Base-by-base conservation (phyloP, 2,329 filamentous ascomycete genomes). In the Colletotrichum simmondsii region DNA sequence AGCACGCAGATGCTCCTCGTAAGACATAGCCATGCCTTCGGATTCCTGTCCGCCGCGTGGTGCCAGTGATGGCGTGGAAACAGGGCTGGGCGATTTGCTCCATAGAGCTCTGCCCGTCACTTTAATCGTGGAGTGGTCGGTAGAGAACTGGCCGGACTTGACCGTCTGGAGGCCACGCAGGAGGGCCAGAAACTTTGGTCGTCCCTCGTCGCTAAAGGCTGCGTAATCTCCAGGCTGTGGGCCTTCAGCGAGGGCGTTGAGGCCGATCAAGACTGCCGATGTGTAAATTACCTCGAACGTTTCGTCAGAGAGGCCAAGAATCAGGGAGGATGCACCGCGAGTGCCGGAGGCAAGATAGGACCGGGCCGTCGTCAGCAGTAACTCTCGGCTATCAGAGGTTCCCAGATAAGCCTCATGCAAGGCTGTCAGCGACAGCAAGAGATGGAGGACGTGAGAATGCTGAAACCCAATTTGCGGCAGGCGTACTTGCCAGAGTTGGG, bases 121-220 rank as follows among this genome's bases (percentile, higher is more conserved):
- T 32, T 32, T 32, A 8, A 8, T 32, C 30, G 30, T 32, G 30
- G 30, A 5, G 30, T 32, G 30, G 30, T 32, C 30, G 30, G 30
- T 32, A 8, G 6, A 32, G 30, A 32, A 32, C 30, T 32, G 30
- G 30, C 30, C 30, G 30, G 30, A 32, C 5, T 49, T 35, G 19
- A 64, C 37, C 8, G 61, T 12, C 30, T 54, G 61, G 1, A 64
- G 7, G 14, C 61, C 61, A 22, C 61, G 61, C 19, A 64, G 16
- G 11, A 64, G 30, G 12, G 46, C 24, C 14, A 64, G n/a, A 37
- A 64, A 64, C 10, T 35, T 32, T 12, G 30, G 11, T 35, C 12
- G 19, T 19, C 12, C 30, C 10, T 57, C n/a, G 8, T 65, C 62
- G 62, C 62, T 65, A 52, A 65, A 65, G 12, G 62, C 62, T 22